A percentile compares a stretch with the other conserved stretches of the same genome.
phyloP scores from a whole-genome alignment of 192 early-diverging fungal species.

The Kickxella alabastrina region DNA sequence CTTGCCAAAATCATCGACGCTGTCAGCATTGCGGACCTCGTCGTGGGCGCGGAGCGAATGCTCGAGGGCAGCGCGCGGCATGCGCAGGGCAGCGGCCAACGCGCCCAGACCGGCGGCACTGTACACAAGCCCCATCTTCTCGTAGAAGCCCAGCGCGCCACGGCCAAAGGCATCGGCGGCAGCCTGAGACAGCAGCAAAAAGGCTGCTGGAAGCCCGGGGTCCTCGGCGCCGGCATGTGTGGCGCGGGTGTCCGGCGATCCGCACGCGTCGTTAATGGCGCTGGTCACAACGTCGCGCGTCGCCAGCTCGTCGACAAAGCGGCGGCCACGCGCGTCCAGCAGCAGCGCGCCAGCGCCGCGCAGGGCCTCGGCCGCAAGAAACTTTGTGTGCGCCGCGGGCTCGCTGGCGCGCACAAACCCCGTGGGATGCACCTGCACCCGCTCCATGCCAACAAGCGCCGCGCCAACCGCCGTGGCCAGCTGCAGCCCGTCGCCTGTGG shows the following conservation, averaged over 20 bases:
- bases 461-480: constrained; percentile 76
- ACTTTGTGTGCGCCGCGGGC: constrained; percentile 86
- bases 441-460: constrained; percentile 89
- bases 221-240: constrained; percentile 1
- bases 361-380: constrained; percentile 93
- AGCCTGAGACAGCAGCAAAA: constrained; percentile 43
- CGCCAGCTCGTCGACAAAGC: constrained; percentile 91
- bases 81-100: constrained; percentile 32
- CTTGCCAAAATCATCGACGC: constrained; percentile 66
- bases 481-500: constrained; percentile 92
- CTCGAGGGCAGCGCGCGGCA: constrained; percentile 39
- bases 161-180: constrained; percentile 42
- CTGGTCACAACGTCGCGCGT: constrained; percentile 92
- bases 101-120: constrained; percentile 8
- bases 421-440: constrained; percentile 97
- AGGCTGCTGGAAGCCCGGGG: constrained; percentile 22
- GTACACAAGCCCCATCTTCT: constrained; percentile 37
- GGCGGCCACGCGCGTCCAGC: constrained; percentile 72
- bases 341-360: constrained; percentile 90
- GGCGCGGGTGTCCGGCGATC: constrained; percentile 11
- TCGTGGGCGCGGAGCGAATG: constrained; percentile 55
- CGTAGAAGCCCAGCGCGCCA: constrained; percentile 46
- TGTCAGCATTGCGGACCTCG: constrained; percentile 52
- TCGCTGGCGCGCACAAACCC: constrained; percentile 89
- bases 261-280: constrained; percentile 72